A percentile compares a stretch with the other conserved stretches of the same genome.
These are phyloP conservation scores for Fraxinus xanthoxyloides DNA, from an alignment of 305 asterid species.

Conservation along the genomic window DNA sequence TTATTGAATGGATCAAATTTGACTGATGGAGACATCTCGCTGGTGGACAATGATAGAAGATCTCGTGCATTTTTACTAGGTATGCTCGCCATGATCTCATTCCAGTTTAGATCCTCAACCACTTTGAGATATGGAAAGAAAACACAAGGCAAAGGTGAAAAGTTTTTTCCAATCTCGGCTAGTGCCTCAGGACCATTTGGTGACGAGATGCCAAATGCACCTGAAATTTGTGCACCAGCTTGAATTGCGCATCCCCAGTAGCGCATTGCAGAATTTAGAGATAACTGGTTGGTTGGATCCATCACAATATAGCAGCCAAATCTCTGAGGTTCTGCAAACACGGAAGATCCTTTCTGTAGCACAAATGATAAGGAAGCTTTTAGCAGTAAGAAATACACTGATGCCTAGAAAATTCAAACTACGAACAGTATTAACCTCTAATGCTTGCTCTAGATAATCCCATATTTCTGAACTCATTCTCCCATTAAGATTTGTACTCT, in stretches of 20 bases:
- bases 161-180: constrained; percentile 30
- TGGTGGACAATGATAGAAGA: constrained; percentile 39
- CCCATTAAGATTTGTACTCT: constrained; percentile 51
- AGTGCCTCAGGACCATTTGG: constrained; percentile 26
- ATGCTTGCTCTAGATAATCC: constrained; percentile 59
- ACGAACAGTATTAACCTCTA: constrained; percentile 51
- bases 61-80: constrained; percentile 55
- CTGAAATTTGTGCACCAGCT: constrained; percentile 80
- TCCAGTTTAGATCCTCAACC: constrained; percentile 47
- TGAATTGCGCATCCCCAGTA: constrained; percentile 95
- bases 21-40: constrained; percentile 39
- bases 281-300: constrained; percentile 53
- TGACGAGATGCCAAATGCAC: constrained; percentile 53
- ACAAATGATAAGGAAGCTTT: constrained; percentile 11
- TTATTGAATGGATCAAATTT: constrained; percentile 56
- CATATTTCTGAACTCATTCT: constrained; percentile 74
- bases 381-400: constrained; percentile 4
- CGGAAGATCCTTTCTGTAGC: constrained; percentile 61
- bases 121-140: constrained; percentile 49
- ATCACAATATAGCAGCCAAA: constrained; percentile 81
- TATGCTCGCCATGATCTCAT: constrained; percentile 40
- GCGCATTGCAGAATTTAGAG: constrained; percentile 60
- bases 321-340: constrained; percentile 52
- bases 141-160: constrained; percentile 69
- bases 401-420: constrained; percentile 10